Base-by-base conservation (phyloP, 1,284 basidiomycete genomes). In the Phenoliferia sp. region DNA sequence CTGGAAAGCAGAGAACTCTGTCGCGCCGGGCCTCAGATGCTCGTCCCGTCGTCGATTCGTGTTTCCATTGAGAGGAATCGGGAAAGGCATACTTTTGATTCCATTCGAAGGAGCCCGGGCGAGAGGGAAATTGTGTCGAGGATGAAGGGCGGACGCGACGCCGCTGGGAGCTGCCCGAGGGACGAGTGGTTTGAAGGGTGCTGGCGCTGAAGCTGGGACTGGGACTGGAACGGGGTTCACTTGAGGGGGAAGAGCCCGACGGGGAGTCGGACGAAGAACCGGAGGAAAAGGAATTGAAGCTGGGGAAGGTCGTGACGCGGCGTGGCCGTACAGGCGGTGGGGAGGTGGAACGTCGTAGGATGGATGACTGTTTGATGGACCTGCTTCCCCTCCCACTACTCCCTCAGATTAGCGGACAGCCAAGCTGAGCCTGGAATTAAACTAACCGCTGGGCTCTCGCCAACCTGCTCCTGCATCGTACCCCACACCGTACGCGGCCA, bases 21-120 rank as follows among this genome's bases (percentile, higher is more conserved):
- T n/a, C n/a, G n/a, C 59, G 6, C 17, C 29, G 2, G 59, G 59
- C 22, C 59, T 39, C 16, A 61, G 44, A 22, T 61, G 44, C 59
- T 61, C 59, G 44, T 61, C 59, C 22, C 29, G 31, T 26, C 59
- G 35, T n/a, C 59, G 32, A n/a, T 22, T 50, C 3, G 59, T 50
- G 44, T 61, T 61, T 16, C 59, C 59, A 32, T 61, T 61, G 59
- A 50, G 44, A 17, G 59, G 59, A 48, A 61, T 5, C 2, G 59
- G 59, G 44, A 50, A 61, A 19, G 48, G 5, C 22, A 52, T 52
- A 6, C 19, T 19, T 19, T 52, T 6, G 48, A 12, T 52, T 52
- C 9, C n/a, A n/a, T 52, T 52, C 48, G 22, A n/a, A 26, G 48
- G 9, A n/a, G 6, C 5, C 48, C 5, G 48, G 9, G 6, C 19